Evolutionary conservation across 306 rosid species (phyloP).

Genomic region (Castanea sativa): DNA sequence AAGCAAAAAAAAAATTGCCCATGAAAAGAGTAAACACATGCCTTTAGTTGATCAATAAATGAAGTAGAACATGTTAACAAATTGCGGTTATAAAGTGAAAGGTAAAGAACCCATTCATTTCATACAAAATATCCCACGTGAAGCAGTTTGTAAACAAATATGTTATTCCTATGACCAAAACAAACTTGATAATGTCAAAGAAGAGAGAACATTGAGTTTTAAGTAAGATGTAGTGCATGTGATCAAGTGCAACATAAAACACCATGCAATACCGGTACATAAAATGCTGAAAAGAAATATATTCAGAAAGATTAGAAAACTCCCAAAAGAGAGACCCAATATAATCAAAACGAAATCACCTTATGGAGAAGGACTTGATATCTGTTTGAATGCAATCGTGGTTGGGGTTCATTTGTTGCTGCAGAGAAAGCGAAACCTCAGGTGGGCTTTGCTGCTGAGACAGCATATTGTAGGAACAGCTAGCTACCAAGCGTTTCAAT

Average conservation of each 20-base stretch:
- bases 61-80: neutral
- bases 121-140: neutral
- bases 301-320: neutral
- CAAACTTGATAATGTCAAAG: neutral
- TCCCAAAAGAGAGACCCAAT: neutral
- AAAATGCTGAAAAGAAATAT: neutral
- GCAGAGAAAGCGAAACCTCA: slow-evolving; percentile 34
- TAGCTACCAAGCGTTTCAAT: neutral
- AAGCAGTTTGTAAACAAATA: neutral
- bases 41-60: neutral
- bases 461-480: slow-evolving; percentile 21
- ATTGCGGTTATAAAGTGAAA: neutral
- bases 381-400: slow-evolving; percentile 19
- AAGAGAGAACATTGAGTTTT: neutral
- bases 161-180: neutral
- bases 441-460: slow-evolving; percentile 39
- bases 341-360: slow-evolving; percentile 22
- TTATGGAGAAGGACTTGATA: slow-evolving; percentile 46
- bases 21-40: neutral
- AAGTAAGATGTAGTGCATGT: slow-evolving; percentile 6
- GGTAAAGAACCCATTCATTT: neutral
- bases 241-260: neutral
- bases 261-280: slow-evolving; percentile 35
- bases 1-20: neutral
- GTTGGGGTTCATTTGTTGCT: slow-evolving; percentile 19